Conservation (phyloP, 257 asterid species). For the Primulina tabacum region DNA sequence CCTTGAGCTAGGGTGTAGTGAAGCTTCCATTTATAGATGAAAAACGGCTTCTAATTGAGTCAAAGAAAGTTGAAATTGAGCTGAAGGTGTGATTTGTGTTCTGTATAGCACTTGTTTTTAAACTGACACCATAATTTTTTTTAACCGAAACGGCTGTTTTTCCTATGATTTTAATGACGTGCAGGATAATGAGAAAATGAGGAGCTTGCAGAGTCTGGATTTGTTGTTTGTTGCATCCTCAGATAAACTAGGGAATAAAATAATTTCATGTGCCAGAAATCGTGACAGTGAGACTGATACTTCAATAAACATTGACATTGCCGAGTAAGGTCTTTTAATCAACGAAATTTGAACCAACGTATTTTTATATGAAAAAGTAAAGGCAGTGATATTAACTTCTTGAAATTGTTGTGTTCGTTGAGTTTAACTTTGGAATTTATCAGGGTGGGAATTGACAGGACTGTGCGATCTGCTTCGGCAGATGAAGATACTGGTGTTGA, state of each 20-base stretch:
- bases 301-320: conserved; percentile 17
- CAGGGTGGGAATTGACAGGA: conserved; percentile 29
- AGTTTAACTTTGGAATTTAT: conserved; percentile 1
- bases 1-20: conserved; percentile 37
- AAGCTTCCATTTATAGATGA: conserved; percentile 62
- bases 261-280: background rate
- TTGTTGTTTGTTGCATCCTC: conserved; percentile 22
- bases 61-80: conserved; percentile 35
- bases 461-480: conserved; percentile 18
- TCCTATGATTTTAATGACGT: background rate
- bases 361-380: too few species aligned
- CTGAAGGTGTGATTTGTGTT: conserved; percentile 35
- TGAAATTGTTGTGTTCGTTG: background rate
- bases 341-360: background rate
- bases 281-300: conserved; percentile 18
- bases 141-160: background rate
- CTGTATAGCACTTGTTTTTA: background rate
- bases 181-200: conserved; percentile 27
- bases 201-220: conserved; percentile 27
- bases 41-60: conserved; percentile 44
- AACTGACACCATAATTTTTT: background rate
- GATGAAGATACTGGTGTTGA: background rate
- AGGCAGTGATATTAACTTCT: background rate
- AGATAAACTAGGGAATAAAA: background rate
- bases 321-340: conserved; percentile 20